Conservation (phyloP, 2,329 filamentous ascomycete species). For the Phoma sp. region DNA sequence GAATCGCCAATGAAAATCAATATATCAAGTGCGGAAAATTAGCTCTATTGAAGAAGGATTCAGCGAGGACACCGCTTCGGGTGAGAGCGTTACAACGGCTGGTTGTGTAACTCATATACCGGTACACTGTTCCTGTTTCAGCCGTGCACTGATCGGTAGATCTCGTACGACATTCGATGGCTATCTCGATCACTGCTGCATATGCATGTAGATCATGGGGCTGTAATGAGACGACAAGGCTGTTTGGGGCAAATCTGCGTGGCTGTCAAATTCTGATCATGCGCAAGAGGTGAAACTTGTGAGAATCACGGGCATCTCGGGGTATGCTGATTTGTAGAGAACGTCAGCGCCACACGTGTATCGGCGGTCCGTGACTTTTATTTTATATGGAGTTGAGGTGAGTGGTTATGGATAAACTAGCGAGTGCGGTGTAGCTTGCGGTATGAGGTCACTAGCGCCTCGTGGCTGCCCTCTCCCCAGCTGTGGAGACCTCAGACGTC, state of each 20-base stretch:
- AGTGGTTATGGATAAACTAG: neutral
- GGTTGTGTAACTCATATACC: constrained; percentile 18
- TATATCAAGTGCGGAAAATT: neutral
- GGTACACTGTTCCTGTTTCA: constrained; percentile 18
- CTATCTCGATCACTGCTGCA: constrained; percentile 10
- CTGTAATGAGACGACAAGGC: constrained; percentile 1
- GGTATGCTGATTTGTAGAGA: neutral
- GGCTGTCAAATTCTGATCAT: constrained; percentile 7
- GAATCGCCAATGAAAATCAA: neutral
- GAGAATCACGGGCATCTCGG: neutral
- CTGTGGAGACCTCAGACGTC: neutral
- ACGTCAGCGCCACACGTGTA: neutral
- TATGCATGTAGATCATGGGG: constrained; percentile 12
- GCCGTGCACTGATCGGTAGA: constrained; percentile 13
- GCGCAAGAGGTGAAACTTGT: constrained; percentile 3
- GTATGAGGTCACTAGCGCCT: neutral
- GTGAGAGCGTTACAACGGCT: constrained; percentile 22
- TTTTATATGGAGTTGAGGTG: neutral
- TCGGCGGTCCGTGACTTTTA: constrained; percentile 1
- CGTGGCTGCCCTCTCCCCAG: constrained; percentile 4
- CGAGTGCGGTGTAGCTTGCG: neutral
- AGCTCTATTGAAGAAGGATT: neutral
- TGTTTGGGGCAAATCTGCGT: constrained; percentile 8
- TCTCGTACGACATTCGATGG: constrained; percentile 14
- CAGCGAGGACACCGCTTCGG: neutral